Evolutionary conservation across 2,329 filamentous ascomycete species (phyloP), one percentile per base, ranked within the genome.

Genomic region (Phyllosticta capitalensis): DNA sequence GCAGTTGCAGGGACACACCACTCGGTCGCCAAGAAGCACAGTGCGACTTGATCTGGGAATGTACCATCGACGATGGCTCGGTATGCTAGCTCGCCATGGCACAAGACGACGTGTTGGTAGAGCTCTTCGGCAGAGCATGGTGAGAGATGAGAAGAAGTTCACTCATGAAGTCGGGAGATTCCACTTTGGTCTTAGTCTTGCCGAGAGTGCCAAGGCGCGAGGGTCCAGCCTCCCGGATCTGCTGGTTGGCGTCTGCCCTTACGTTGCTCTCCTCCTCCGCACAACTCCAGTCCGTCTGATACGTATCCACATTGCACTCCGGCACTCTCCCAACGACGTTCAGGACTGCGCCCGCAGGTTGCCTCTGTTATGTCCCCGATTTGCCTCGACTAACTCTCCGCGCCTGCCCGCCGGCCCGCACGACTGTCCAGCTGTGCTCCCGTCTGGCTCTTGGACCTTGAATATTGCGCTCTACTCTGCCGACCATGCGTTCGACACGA

Each of bases 401-500:
- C 30, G 30, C 30, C 30, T 10, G 12, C 30, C 30, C 12, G 30
- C 30, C 30, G 30, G n/a, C n/a, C n/a, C n/a, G n/a, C n/a, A n/a
- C n/a, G n/a, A n/a, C n/a, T n/a, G n/a, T n/a, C n/a, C n/a, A n/a
- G n/a, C n/a, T n/a, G n/a, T n/a, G n/a, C n/a, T n/a, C n/a, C n/a
- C n/a, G n/a, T n/a, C n/a, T n/a, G 17, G 7, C 10, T 38, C 12
- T 30, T 30, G 28, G 28, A 30, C 28, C 28, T 30, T 30, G 28
- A 30, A 12, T 9, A 7, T 30, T 30, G 28, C 28, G 28, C 7
- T 12, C 28, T 30, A 12, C 12, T 7, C 28, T 30, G 7, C 12
- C 12, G 10, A 38, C 30, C 30, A 83, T 85, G 82, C 81, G 80
- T 67, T 75, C 80, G 66, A 71, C 80, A 70, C 88, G 89, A 76